Base-by-base conservation (phyloP, 345 rosid genomes). In the Dipteronia dyeriana region DNA sequence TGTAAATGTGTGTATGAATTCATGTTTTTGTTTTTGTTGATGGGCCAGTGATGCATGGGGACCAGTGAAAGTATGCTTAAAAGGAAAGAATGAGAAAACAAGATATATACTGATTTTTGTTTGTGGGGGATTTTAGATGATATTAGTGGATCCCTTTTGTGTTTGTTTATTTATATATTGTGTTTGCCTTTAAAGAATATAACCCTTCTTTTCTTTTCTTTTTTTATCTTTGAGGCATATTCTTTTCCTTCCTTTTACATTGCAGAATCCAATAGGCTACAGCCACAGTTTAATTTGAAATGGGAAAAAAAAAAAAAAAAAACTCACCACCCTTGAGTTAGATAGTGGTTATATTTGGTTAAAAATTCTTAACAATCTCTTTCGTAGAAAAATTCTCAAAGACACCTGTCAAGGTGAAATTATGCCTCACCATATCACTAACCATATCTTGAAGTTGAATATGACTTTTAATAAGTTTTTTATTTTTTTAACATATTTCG, bases 1-100 rank as follows among this genome's bases (percentile, higher is more conserved):
- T 26, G 26, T n/a, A 51, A 16, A 51, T 67, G 59, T 22, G 54
- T 62, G 12, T 22, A 22, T 65, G 57, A 34, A 62, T 60, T 17
- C 65, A 61, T 68, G n/a, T 9, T 45, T 45, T 9, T 45, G 9
- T 41, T 17, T 74, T 39, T 74, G 57, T 76, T 76, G 76, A 34
- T 81, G 76, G 77, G 73, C n/a, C 79, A 71, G 76, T 63, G 79
- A 56, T 89, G 91, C 93, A 88, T 90, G 91, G 91, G 91, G 81
- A 91, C 81, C 85, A 82, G 91, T 80, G 90, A 88, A 89, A 86
- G 90, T 68, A 7, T 9, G 74, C 76, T 74, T 49, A 59, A 77
- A 75, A 78, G 73, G 76, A 70, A 60, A 17, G 34, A 8, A 45
- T 8, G 49, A 45, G 11, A 9, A 45, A 45, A 45, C 10, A 45